These are phyloP conservation scores for Phialophora verrucosa DNA, from an alignment of 2,329 filamentous ascomycete species.

Conservation along the genomic window DNA sequence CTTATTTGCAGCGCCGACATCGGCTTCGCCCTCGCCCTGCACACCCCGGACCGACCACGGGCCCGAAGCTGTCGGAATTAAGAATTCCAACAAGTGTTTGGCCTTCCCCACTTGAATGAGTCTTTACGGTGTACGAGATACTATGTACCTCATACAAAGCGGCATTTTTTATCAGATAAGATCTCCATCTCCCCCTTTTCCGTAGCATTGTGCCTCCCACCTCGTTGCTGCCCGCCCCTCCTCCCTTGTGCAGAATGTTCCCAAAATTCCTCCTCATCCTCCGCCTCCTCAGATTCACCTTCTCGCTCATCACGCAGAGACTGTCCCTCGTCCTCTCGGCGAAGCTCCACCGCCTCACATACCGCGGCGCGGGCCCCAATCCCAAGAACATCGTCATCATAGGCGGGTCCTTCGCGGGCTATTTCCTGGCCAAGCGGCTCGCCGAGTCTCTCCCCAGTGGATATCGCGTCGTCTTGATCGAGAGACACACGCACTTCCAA, in stretches of 20 bases:
- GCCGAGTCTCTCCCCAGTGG: slow-evolving; percentile 56
- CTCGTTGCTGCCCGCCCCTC: not conserved
- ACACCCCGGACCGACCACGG: slow-evolving; percentile 9
- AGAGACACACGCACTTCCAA: slow-evolving; percentile 66
- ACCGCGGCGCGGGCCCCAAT: slow-evolving; percentile 19
- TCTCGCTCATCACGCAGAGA: slow-evolving; percentile 18
- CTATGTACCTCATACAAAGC: too few species aligned
- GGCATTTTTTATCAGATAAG: slow-evolving; percentile 31
- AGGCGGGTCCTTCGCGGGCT: slow-evolving; percentile 65
- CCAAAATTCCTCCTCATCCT: slow-evolving; percentile 17
- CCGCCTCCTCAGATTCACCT: slow-evolving; percentile 20
- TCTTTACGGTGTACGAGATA: too few species aligned
- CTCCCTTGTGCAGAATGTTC: slow-evolving; percentile 16
- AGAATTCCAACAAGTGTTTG: not conserved
- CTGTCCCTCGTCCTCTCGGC: slow-evolving; percentile 11
- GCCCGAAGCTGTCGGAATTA: not conserved
- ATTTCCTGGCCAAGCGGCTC: slow-evolving; percentile 56
- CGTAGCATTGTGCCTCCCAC: not conserved
- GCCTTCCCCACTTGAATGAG: not conserved
- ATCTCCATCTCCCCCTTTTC: slow-evolving; percentile 19
- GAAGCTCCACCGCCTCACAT: slow-evolving; percentile 33
- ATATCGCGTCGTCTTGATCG: slow-evolving; percentile 62
- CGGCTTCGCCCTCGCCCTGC: not conserved
- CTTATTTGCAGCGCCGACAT: slow-evolving; percentile 6
- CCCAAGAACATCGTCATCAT: slow-evolving; percentile 44